Conservation (phyloP, 768 basidiomycete species). For the Rhizopogon salebrosus region DNA sequence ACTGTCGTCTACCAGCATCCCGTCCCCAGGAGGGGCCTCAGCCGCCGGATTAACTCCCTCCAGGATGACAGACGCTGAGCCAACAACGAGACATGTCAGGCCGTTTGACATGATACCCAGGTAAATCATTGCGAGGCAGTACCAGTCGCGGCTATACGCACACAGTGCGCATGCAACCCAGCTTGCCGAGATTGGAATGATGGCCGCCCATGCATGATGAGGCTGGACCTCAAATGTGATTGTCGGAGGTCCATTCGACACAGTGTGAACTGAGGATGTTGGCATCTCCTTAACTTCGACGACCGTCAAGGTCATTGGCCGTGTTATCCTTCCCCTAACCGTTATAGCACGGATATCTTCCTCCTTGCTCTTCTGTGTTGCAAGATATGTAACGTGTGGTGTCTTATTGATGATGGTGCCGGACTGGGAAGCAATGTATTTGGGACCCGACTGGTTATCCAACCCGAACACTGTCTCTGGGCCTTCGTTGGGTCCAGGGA, state of each 20-base stretch:
- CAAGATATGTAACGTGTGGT: conserved; percentile 57
- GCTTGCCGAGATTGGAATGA: conserved; percentile 20
- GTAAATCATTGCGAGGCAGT: conserved; percentile 25
- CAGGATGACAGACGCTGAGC: conserved; percentile 20
- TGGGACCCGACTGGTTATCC: conserved; percentile 39
- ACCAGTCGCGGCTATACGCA: conserved; percentile 14
- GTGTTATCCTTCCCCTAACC: conserved; percentile 3
- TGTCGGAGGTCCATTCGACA: neutral
- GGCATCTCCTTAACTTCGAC: conserved; percentile 7
- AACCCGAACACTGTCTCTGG: conserved; percentile 22
- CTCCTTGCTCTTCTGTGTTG: conserved; percentile 3
- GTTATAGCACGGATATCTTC: neutral
- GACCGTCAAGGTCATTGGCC: conserved; percentile 8
- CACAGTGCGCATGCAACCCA: conserved; percentile 15
- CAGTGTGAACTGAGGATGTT: neutral
- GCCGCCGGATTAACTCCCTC: conserved; percentile 17
- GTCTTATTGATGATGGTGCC: conserved; percentile 44
- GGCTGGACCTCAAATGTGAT: conserved; percentile 4
- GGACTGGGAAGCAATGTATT: conserved; percentile 70
- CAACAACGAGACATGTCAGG: conserved; percentile 22
- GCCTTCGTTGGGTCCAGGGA: conserved; percentile 24
- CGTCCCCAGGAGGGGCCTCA: conserved; percentile 24
- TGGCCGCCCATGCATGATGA: conserved; percentile 10
- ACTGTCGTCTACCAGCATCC: conserved; percentile 17
- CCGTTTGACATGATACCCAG: conserved; percentile 27